phyloP scores from a whole-genome alignment of 2,329 filamentous ascomycete species.

The Lasiodiplodia sp. region DNA sequence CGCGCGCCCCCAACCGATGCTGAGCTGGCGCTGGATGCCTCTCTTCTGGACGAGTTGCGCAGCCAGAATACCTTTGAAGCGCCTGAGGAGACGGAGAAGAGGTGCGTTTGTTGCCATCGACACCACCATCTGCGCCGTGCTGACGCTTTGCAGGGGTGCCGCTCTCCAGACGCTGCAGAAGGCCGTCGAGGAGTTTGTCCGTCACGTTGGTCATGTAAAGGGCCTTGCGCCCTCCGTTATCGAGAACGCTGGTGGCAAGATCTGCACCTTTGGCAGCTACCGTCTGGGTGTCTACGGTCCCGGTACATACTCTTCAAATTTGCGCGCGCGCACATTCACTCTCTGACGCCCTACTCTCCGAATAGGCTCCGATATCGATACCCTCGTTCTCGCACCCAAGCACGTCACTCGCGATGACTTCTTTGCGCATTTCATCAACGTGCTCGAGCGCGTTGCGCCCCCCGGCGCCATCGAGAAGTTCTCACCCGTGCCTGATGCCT shows the following conservation, averaged over 20 bases:
- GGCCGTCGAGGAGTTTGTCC: constrained; percentile 87
- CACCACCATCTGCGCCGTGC: constrained; percentile 25
- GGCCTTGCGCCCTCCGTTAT: constrained; percentile 77
- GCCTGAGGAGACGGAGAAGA: constrained; percentile 80
- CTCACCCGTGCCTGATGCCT: constrained; percentile 85
- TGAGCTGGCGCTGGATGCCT: constrained; percentile 79
- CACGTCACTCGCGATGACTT: constrained; percentile 90
- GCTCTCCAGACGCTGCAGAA: constrained; percentile 56
- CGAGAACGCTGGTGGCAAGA: constrained; percentile 85
- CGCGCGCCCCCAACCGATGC: constrained; percentile 74
- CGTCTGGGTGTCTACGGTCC: constrained; percentile 92
- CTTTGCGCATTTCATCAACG: constrained; percentile 84
- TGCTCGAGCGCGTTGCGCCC: constrained; percentile 78
- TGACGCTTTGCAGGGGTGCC: constrained; percentile 55
- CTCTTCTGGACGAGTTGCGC: constrained; percentile 83
- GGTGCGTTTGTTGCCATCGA: constrained; percentile 58
- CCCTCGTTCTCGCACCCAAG: constrained; percentile 88
- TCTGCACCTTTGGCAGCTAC: constrained; percentile 97
- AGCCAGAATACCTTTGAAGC: constrained; percentile 91
- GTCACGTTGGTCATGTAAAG: constrained; percentile 76
- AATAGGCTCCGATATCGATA: constrained; percentile 93
- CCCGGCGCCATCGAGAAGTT: constrained; percentile 83
- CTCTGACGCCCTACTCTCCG: constrained; percentile 8
- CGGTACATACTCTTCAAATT: constrained; percentile 47
- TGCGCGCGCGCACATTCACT: background rate